Evolutionary conservation across 2,329 filamentous ascomycete genomes (phyloP).

Genomic region (Fusarium liriodendri): DNA sequence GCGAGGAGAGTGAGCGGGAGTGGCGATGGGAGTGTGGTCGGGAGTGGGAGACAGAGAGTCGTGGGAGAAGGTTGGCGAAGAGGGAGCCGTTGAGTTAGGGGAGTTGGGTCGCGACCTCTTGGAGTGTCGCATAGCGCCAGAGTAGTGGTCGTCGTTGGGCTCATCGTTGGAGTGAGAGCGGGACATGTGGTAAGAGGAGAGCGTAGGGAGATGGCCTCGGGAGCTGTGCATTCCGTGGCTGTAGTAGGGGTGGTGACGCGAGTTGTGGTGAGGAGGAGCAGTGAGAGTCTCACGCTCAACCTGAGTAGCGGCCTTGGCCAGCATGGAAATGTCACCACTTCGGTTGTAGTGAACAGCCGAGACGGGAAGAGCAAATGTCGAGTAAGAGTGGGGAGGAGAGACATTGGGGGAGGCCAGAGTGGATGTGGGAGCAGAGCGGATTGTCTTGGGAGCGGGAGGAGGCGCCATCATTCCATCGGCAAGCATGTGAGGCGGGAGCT

Average conservation of each 20-base stretch:
- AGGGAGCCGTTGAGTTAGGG: conserved; percentile 93
- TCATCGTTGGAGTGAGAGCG: conserved; percentile 87
- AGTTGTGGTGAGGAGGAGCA: conserved; percentile 53
- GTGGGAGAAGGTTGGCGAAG: conserved; percentile 95
- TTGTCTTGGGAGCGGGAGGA: conserved; percentile 78
- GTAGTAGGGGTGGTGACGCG: conserved; percentile 67
- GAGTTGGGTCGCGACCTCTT: conserved; percentile 95
- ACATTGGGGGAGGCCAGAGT: conserved; percentile 93
- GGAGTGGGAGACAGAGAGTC: conserved; percentile 95
- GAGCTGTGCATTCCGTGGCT: conserved; percentile 59
- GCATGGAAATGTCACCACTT: conserved; percentile 66
- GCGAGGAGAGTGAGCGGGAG: conserved; percentile 93
- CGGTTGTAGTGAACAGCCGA: conserved; percentile 63
- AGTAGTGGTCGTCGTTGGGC: conserved; percentile 80
- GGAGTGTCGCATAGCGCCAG: conserved; percentile 73
- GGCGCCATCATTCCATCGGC: conserved; percentile 81
- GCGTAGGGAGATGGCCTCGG: conserved; percentile 76
- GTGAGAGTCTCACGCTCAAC: conserved; percentile 68
- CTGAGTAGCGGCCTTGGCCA: conserved; percentile 71
- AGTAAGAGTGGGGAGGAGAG: conserved; percentile 92
- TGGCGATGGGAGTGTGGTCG: conserved; percentile 98
- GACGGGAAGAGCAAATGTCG: conserved; percentile 69
- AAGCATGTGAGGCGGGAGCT: conserved; percentile 57
- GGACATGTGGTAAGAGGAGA: conserved; percentile 94
- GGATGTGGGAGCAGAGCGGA: conserved; percentile 88